Percentiles rank a stretch among this genome's conserved stretches.
Conservation (phyloP, 169 alveolate genomes). For the Perkinsus olseni region DNA sequence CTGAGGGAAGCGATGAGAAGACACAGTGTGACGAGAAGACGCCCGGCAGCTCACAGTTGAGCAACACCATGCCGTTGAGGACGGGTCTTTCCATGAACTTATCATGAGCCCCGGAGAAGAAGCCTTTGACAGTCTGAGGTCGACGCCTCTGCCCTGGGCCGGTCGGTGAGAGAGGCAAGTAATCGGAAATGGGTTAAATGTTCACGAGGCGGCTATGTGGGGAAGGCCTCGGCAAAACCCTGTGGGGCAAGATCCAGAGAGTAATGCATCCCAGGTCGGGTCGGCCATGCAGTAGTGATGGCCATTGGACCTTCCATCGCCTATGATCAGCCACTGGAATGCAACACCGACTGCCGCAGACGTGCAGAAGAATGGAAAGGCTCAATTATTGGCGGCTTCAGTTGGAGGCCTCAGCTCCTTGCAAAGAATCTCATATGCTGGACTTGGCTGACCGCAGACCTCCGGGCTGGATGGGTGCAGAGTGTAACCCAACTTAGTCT, state of each 20-base stretch:
- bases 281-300: no score
- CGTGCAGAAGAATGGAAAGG: not conserved
- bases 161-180: not conserved
- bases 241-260: no score
- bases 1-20: not conserved
- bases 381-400: not conserved
- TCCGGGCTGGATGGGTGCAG: not conserved
- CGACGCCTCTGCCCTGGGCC: not conserved
- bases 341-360: not conserved
- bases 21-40: not conserved
- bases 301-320: no score
- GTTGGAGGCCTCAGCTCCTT: not conserved
- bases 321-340: not conserved
- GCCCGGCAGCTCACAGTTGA: not conserved
- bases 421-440: not conserved
- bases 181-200: not conserved
- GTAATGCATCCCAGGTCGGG: no score
- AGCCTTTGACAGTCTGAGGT: not conserved
- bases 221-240: not conserved
- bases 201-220: not conserved
- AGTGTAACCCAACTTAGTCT: not conserved
- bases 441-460: not conserved
- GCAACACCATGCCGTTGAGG: not conserved
- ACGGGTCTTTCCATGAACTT: not conserved
- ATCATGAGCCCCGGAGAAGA: not conserved